Evolutionary conservation across 352 stramenopile genomes (phyloP).

Genomic region (Phytophthora agathidicida): DNA sequence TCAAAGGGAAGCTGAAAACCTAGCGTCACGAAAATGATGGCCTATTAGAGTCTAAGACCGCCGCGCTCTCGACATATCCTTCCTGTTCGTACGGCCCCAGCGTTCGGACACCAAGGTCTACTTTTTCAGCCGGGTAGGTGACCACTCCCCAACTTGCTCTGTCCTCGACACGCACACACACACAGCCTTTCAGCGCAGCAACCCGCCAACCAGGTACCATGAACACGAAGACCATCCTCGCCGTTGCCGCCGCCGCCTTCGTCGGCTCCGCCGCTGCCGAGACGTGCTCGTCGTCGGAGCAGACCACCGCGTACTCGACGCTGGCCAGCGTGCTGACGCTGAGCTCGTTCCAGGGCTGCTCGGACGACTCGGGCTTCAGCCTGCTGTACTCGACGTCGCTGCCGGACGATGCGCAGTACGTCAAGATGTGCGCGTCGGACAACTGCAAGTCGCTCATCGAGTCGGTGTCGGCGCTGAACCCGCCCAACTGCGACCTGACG

Average conservation of each 20-base stretch:
- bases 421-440: slow-evolving; percentile 27
- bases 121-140: too few species aligned
- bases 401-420: slow-evolving; percentile 24
- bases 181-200: background rate
- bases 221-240: slow-evolving; percentile 17
- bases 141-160: too few species aligned
- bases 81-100: too few species aligned
- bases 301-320: slow-evolving; percentile 18
- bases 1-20: too few species aligned
- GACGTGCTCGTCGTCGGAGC: slow-evolving; percentile 14
- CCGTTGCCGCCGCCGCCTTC: slow-evolving; percentile 13
- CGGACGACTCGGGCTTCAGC: slow-evolving; percentile 23
- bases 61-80: too few species aligned
- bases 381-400: slow-evolving; percentile 29
- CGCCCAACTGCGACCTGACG: slow-evolving; percentile 25
- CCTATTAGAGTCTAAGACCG: too few species aligned
- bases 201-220: slow-evolving; percentile 12
- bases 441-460: slow-evolving; percentile 24
- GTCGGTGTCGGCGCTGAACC: slow-evolving; percentile 11
- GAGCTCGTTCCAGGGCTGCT: slow-evolving; percentile 19
- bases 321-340: slow-evolving; percentile 20
- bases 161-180: too few species aligned
- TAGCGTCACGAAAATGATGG: too few species aligned
- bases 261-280: slow-evolving; percentile 14
- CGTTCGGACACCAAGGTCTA: slow-evolving; percentile 1